Evolutionary conservation across 805 yeast genomes (phyloP).

Genomic region (Cyberlindnera galapagoensis): DNA sequence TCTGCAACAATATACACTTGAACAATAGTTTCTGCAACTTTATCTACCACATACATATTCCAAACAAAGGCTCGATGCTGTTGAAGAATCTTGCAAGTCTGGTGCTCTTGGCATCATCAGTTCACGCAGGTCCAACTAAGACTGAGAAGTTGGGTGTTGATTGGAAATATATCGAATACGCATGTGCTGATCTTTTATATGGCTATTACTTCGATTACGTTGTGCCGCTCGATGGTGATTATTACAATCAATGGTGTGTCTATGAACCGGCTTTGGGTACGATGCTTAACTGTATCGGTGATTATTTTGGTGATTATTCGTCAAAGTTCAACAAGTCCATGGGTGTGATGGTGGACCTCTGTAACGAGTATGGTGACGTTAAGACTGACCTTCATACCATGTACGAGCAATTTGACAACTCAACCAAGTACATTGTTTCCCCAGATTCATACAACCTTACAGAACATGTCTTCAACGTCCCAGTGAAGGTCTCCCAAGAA

Average conservation of each 20-base stretch:
- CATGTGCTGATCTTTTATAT: conserved; percentile 1
- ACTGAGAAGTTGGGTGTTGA: conserved; percentile 3
- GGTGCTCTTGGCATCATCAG: neutral
- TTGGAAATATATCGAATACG: neutral
- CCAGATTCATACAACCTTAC: conserved; percentile 7
- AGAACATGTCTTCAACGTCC: conserved; percentile 5
- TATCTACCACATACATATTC: no score
- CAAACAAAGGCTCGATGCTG: no score
- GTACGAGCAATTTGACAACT: conserved; percentile 25
- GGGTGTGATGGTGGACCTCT: neutral
- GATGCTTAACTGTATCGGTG: conserved; percentile 5
- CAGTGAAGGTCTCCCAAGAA: conserved; percentile 7
- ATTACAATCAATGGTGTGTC: conserved; percentile 7
- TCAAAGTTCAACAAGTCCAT: conserved; percentile 11
- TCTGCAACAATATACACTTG: no score
- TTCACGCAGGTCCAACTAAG: conserved; percentile 3
- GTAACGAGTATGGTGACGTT: conserved; percentile 3
- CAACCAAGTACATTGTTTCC: conserved; percentile 21
- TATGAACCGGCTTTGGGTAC: conserved; percentile 15
- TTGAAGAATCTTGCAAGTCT: no score
- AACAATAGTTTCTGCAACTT: no score
- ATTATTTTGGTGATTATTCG: conserved; percentile 8
- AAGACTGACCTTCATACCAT: neutral
- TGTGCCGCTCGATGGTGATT: no score
- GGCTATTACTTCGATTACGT: no score